Evolutionary conservation across 768 basidiomycete genomes (phyloP).

Genomic region (Leccinellum luteum): DNA sequence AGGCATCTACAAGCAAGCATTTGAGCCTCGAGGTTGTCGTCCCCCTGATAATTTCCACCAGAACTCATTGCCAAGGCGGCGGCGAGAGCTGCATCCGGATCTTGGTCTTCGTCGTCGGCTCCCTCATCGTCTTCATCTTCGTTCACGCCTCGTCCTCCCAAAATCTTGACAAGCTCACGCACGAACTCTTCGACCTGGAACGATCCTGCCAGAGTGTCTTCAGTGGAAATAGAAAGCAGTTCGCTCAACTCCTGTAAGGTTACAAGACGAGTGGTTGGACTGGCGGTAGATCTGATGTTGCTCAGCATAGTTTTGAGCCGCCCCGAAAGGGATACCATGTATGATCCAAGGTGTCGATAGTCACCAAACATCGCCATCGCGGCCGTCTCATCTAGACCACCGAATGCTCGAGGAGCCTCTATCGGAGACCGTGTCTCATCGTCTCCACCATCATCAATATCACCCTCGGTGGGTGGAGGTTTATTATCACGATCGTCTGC

Average conservation of each 20-base stretch:
- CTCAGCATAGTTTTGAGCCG: constrained; percentile 89
- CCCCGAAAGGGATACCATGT: constrained; percentile 84
- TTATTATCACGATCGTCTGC: constrained; percentile 50
- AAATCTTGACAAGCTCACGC: constrained; percentile 85
- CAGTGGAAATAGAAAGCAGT: constrained; percentile 91
- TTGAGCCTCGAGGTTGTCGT: constrained; percentile 90
- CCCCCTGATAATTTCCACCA: constrained; percentile 66
- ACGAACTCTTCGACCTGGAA: constrained; percentile 93
- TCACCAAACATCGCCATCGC: constrained; percentile 84
- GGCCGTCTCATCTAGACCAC: constrained; percentile 63
- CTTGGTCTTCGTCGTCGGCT: constrained; percentile 62
- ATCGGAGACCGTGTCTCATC: constrained; percentile 36
- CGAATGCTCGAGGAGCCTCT: constrained; percentile 40
- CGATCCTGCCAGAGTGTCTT: constrained; percentile 95
- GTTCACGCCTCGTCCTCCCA: constrained; percentile 74
- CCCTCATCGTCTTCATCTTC: constrained; percentile 72
- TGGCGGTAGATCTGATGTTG: constrained; percentile 82
- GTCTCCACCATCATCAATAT: constrained; percentile 43
- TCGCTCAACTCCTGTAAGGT: constrained; percentile 95
- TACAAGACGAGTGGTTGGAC: constrained; percentile 80
- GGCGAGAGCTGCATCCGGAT: constrained; percentile 87
- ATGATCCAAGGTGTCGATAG: constrained; percentile 86
- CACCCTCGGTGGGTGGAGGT: constrained; percentile 45
- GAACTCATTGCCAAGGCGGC: constrained; percentile 84
- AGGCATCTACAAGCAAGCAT: constrained; percentile 95